Percentiles rank a stretch among this genome's conserved stretches.
Conservation (phyloP, 495 filamentous ascomycete genomes). For the Penicillium cataractarum region DNA sequence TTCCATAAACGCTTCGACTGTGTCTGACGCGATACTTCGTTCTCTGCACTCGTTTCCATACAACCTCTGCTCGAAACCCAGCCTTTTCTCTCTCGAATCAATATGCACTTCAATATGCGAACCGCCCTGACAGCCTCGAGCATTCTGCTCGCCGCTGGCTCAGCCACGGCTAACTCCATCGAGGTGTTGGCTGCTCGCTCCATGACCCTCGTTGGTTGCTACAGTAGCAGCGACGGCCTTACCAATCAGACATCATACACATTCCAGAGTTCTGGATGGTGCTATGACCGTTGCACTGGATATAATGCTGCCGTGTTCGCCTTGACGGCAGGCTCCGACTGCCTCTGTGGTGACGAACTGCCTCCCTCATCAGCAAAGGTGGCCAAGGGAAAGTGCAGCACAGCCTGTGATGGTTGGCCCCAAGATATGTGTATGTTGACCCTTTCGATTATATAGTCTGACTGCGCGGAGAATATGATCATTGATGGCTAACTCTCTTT, state of each 20-base stretch:
- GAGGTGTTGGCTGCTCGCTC: conserved; percentile 22
- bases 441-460: not conserved
- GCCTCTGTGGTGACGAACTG: conserved; percentile 51
- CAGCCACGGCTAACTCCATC: conserved; percentile 28
- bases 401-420: conserved; percentile 47
- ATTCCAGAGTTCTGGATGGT: conserved; percentile 56
- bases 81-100: conserved; percentile 18
- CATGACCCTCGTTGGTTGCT: conserved; percentile 38
- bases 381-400: conserved; percentile 41
- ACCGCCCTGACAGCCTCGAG: conserved; percentile 33
- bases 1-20: conserved; percentile 26
- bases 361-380: conserved; percentile 46
- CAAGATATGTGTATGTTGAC: conserved; percentile 50
- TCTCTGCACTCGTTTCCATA: conserved; percentile 12
- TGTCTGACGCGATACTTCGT: conserved; percentile 29
- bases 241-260: conserved; percentile 28
- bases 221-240: conserved; percentile 37
- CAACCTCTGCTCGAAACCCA: conserved; percentile 1
- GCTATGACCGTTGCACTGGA: conserved; percentile 41
- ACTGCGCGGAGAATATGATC: not conserved
- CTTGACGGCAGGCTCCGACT: conserved; percentile 45
- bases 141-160: conserved; percentile 32
- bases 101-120: conserved; percentile 38
- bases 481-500: not conserved
- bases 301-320: conserved; percentile 45